Evolutionary conservation across 2,329 filamentous ascomycete species (phyloP).

Genomic region (Fusarium abutilonis): DNA sequence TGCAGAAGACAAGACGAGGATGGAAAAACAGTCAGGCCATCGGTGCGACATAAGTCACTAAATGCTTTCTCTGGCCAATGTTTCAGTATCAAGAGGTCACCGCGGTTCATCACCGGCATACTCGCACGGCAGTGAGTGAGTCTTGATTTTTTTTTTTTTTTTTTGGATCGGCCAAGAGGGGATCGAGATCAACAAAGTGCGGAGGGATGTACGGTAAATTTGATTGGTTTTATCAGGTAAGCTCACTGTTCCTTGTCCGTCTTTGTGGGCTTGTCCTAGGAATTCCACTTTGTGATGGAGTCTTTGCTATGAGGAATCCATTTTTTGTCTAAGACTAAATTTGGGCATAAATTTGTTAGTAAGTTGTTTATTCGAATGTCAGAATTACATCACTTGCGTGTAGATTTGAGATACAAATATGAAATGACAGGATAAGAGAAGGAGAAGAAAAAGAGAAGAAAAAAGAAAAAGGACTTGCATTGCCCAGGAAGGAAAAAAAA

Average conservation of each 20-base stretch:
- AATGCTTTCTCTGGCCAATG: conserved; percentile 22
- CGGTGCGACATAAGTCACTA: conserved; percentile 7
- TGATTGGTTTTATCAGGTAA: conserved; percentile 39
- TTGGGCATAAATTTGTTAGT: not conserved
- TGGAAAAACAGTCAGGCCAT: conserved; percentile 10
- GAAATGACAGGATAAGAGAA: not conserved
- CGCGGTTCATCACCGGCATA: conserved; percentile 15
- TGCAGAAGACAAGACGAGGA: conserved; percentile 21
- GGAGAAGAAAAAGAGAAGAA: not conserved
- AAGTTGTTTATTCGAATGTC: not conserved
- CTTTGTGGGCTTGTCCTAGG: conserved; percentile 25
- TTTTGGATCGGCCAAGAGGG: conserved; percentile 23
- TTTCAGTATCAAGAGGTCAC: conserved; percentile 15
- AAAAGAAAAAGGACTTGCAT: not conserved
- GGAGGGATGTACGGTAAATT: conserved; percentile 29
- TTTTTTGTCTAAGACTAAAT: conserved; percentile 9
- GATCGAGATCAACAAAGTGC: conserved; percentile 41
- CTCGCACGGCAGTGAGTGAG: conserved; percentile 28
- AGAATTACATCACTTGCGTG: conserved; percentile 4
- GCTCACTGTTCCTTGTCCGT: conserved; percentile 26
- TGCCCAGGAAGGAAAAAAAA: not conserved
- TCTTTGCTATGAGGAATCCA: conserved; percentile 13
- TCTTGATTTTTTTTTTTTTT: conserved; percentile 16
- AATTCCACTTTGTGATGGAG: conserved; percentile 32
- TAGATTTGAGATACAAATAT: conserved; percentile 8